These are phyloP conservation scores for Isabelozyma pseudorhagii DNA, from an alignment of 805 yeast species.

Conservation along the genomic window DNA sequence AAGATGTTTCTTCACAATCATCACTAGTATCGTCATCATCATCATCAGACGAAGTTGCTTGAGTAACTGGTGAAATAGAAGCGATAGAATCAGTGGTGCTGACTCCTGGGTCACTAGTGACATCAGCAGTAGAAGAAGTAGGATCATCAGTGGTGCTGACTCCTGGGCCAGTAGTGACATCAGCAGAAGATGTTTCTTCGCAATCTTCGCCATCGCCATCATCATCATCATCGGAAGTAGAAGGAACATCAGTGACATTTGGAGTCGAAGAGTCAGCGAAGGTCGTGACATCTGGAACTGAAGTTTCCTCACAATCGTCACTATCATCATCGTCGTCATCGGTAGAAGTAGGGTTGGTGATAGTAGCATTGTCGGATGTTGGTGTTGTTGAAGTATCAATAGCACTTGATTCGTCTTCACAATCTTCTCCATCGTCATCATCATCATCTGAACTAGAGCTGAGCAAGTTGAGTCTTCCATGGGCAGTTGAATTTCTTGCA, in stretches of 20 bases:
- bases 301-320: conserved; percentile 5
- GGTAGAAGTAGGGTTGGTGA: background rate
- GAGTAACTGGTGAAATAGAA: background rate
- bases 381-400: background rate
- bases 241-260: background rate
- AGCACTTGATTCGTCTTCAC: conserved; percentile 5
- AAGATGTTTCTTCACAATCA: conserved; percentile 5
- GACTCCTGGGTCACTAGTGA: no score
- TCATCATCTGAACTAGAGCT: conserved; percentile 1
- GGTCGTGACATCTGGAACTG: conserved; percentile 1
- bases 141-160: background rate
- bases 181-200: background rate
- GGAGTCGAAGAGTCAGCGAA: background rate
- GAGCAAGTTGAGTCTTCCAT: background rate
- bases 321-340: conserved; percentile 10
- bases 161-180: background rate
- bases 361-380: conserved; percentile 1
- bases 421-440: conserved; percentile 15
- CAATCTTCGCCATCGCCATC: conserved; percentile 7
- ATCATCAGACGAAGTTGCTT: conserved; percentile 1
- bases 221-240: conserved; percentile 4
- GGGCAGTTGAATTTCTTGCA: background rate
- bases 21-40: conserved; percentile 9
- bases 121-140: background rate
- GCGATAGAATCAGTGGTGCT: conserved; percentile 2